Evolutionary conservation across 129 eudicot genomes (phyloP).

Genomic region (Scalesia atractyloides): DNA sequence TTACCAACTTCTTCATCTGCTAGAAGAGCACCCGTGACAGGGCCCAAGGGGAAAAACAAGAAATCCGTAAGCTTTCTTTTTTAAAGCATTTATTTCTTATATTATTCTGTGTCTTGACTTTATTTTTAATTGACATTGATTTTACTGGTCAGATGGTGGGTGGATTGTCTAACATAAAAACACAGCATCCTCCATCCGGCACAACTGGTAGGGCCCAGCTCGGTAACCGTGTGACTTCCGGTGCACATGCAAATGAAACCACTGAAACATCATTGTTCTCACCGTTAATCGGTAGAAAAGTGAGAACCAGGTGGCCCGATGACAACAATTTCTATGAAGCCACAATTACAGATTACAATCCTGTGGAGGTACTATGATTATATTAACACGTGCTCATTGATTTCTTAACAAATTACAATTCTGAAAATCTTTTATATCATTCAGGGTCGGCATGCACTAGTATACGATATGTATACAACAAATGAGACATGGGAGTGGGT

Average conservation of each 20-base stretch:
- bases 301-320: slow-evolving; percentile 93
- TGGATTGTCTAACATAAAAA: slow-evolving; percentile 50
- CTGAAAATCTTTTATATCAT: slow-evolving; percentile 3
- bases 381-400: not conserved
- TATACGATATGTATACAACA: slow-evolving; percentile 62
- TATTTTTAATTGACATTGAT: not conserved
- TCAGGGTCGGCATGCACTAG: slow-evolving; percentile 85
- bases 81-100: not conserved
- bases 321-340: slow-evolving; percentile 96
- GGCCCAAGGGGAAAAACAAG: slow-evolving; percentile 64
- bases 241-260: slow-evolving; percentile 58
- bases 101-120: not conserved
- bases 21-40: slow-evolving; percentile 69
- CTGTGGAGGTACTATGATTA: slow-evolving; percentile 50
- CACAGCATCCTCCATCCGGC: slow-evolving; percentile 62
- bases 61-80: slow-evolving; percentile 64
- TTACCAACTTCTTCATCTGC: slow-evolving; percentile 62
- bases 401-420: not conserved
- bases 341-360: slow-evolving; percentile 67
- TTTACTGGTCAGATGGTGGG: slow-evolving; percentile 54
- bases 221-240: slow-evolving; percentile 55
- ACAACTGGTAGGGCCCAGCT: slow-evolving; percentile 65
- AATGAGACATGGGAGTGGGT: slow-evolving; percentile 92
- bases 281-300: slow-evolving; percentile 74
- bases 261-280: slow-evolving; percentile 56